Evolutionary conservation across 768 basidiomycete species (phyloP), one percentile per base, ranked within the genome.

Genomic region (Collybia sordida): DNA sequence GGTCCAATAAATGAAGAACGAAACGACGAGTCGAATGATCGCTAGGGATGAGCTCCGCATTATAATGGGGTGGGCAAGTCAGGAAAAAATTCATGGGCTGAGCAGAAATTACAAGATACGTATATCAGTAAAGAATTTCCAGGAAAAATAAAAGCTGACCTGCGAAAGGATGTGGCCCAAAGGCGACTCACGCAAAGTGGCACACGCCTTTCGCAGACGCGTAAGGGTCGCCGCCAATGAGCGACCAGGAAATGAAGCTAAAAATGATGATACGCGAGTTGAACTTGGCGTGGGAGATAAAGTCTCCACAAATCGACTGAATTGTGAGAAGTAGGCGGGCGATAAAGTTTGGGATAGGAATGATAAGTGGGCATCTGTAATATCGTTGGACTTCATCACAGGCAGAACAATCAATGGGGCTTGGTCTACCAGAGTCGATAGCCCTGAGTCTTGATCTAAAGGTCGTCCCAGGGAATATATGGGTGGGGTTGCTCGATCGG

Each of bases 51-150:
- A 60, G 58, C 41, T 53, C 55, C 34, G 55, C 59, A 50, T 62
- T 66, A 60, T 45, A 51, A 51, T 48, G 66, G 47, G 66, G 62
- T 22, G 69, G 66, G 49, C 68, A 69, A 55, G 66, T 72, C 68
- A 79, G 63, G 56, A 72, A 73, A 60, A 79, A 72, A 64, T 77
- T 72, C 69, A 79, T 67, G 40, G 79, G 76, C 82, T 83, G 65
- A 49, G 36, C 6, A 31, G 14, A 31, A 31, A 31, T 31, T 12
- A 31, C 9, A 31, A 11, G 14, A 31, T 11, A 12, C 11, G 14
- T 31, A 11, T 14, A 31, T 31, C 31, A 31, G 14, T 12, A 12
- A 31, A 31, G 31, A 14, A 31, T 31, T 31, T 11, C 31, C 14
- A 4, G 11, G 31, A 7, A 31, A 31, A 51, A 52, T 51, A 54